Evolutionary conservation across 176 grass and related monocot species (phyloP), one percentile per base, ranked within the genome.

Genomic region (Themeda triandra): DNA sequence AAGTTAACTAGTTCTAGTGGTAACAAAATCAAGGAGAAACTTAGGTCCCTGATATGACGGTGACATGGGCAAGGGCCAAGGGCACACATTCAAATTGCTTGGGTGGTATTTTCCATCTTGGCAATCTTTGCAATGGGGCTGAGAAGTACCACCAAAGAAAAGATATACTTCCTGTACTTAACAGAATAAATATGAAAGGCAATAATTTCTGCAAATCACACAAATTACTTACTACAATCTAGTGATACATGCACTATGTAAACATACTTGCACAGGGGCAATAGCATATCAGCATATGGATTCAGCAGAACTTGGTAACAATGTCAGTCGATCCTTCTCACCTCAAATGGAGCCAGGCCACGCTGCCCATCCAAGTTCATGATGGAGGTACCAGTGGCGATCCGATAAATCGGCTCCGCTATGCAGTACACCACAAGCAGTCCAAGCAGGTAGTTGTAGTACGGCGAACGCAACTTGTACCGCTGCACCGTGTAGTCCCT

Each of bases 281-380:
- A 80, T 15, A 80, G 72, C 27, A 63, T 23, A 86, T 73, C 40
- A 31, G 37, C 24, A 58, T 69, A 71, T 32, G 23, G 60, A 24
- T 60, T 62, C 39, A 59, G 69, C 45, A n/a, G 42, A 66, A 68
- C 17, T 66, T 28, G 45, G n/a, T 37, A 69, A 31, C 6, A 37
- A 31, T 8, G 42, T 39, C 53, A 51, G 6, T 8, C 37, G 37
- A 63, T 63, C 15, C 23, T 25, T 25, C 87, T 85, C 79, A 95
- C 96, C 96, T 98, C 96, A 87, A 90, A 98, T 51, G 96, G 96
- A 73, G 96, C 89, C 31, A 95, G 89, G 51, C 68, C 69, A 54
- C 74, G 32, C 77, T 99, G 88, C 39, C 91, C 89, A 89, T 99
- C 96, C 81, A 96, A 76, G 83, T 96, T 99, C 84, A 91, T 88